phyloP scores from a whole-genome alignment of 805 yeast genomes.

The Novakomyces olei region DNA sequence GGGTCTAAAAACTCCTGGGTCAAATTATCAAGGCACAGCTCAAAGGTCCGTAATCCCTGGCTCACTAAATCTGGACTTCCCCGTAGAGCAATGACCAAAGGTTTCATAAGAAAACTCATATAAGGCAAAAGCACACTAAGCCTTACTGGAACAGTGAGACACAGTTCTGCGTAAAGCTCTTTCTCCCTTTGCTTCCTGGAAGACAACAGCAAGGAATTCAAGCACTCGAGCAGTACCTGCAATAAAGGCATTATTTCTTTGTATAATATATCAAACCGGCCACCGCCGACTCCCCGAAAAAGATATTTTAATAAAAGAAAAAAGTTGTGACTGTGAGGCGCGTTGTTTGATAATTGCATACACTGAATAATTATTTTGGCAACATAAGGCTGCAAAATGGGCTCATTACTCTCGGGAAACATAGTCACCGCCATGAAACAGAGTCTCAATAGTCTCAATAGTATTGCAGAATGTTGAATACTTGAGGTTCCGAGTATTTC shows the following conservation, averaged over 20 bases:
- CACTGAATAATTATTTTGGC: slow-evolving; percentile 64
- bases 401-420: slow-evolving; percentile 63
- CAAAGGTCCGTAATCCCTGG: slow-evolving; percentile 86
- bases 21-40: slow-evolving; percentile 82
- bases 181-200: slow-evolving; percentile 78
- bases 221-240: slow-evolving; percentile 65
- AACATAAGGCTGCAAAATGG: slow-evolving; percentile 70
- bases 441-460: slow-evolving; percentile 69
- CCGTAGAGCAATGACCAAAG: slow-evolving; percentile 72
- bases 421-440: slow-evolving; percentile 91
- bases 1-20: slow-evolving; percentile 96
- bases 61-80: slow-evolving; percentile 80
- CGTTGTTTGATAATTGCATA: slow-evolving; percentile 53
- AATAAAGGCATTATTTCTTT: slow-evolving; percentile 80
- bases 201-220: slow-evolving; percentile 60
- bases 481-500: slow-evolving; percentile 65
- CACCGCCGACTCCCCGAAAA: slow-evolving; percentile 91
- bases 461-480: slow-evolving; percentile 49
- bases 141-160: slow-evolving; percentile 89
- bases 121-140: slow-evolving; percentile 86
- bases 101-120: slow-evolving; percentile 66
- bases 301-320: slow-evolving; percentile 71
- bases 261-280: slow-evolving; percentile 78
- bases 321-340: slow-evolving; percentile 78
- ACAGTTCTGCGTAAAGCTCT: slow-evolving; percentile 82